A percentile compares a stretch with the other conserved stretches of the same genome.
phyloP scores from a whole-genome alignment of 768 basidiomycete species.

The Xerocomus spinulosus region DNA sequence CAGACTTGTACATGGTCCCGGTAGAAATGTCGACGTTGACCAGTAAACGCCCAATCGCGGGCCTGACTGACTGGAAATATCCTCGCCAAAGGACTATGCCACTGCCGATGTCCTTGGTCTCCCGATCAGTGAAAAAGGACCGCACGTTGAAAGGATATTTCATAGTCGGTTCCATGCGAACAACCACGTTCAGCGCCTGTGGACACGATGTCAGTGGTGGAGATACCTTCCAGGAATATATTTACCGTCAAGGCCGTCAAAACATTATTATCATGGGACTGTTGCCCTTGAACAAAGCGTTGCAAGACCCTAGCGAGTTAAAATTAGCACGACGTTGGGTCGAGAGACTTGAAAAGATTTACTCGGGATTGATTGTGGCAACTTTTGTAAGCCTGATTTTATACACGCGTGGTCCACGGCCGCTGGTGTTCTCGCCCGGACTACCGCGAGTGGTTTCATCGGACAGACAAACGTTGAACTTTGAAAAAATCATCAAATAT shows the following conservation, averaged over 20 bases:
- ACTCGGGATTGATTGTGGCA: constrained; percentile 57
- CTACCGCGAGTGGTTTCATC: constrained; percentile 34
- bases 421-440: constrained; percentile 30
- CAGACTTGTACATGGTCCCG: constrained; percentile 68
- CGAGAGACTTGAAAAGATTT: constrained; percentile 5
- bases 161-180: constrained; percentile 69
- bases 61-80: constrained; percentile 76
- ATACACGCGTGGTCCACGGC: constrained; percentile 56
- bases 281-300: constrained; percentile 59
- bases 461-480: constrained; percentile 61
- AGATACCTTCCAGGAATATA: background rate
- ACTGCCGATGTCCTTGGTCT: constrained; percentile 48
- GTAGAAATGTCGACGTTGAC: constrained; percentile 78
- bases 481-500: constrained; percentile 5
- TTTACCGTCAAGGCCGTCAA: constrained; percentile 62
- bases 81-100: constrained; percentile 76
- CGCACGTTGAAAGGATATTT: constrained; percentile 68
- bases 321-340: constrained; percentile 22
- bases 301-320: constrained; percentile 47
- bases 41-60: constrained; percentile 56
- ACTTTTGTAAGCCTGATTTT: constrained; percentile 59
- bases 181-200: constrained; percentile 69
- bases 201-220: background rate
- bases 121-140: constrained; percentile 64
- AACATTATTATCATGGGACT: constrained; percentile 64